phyloP scores from a whole-genome alignment of 257 asterid species.

The Misopates orontium region DNA sequence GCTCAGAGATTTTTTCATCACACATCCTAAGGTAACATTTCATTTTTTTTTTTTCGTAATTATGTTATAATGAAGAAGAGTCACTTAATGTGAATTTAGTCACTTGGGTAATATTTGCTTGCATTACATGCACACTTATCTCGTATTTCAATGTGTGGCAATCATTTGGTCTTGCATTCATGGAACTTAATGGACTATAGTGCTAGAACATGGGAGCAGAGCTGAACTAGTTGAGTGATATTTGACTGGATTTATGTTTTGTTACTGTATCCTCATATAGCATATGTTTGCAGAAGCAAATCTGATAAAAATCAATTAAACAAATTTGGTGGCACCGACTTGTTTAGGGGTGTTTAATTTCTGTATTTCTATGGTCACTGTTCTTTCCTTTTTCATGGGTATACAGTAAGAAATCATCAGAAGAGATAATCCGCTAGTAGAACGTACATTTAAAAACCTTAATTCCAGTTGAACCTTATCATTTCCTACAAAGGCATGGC shows the following conservation, averaged over 20 bases:
- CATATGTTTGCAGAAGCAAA: neutral
- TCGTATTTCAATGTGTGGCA: slow-evolving; percentile 3
- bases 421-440: neutral
- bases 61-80: slow-evolving; percentile 8
- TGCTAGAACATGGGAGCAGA: slow-evolving; percentile 11
- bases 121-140: neutral
- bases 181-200: neutral
- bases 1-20: slow-evolving; percentile 43
- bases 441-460: neutral
- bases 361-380: slow-evolving; percentile 1
- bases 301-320: neutral
- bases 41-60: slow-evolving; percentile 25
- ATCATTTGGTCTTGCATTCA: neutral
- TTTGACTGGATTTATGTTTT: neutral
- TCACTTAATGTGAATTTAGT: neutral
- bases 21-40: slow-evolving; percentile 62
- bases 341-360: neutral
- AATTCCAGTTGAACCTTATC: neutral
- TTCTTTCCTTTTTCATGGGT: neutral
- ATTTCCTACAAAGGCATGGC: neutral
- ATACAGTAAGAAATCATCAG: neutral
- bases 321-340: slow-evolving; percentile 5
- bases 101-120: neutral
- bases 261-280: neutral
- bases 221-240: neutral